Conservation (phyloP, 2,329 filamentous ascomycete genomes). For the Pseudohalonectria lignicola region DNA sequence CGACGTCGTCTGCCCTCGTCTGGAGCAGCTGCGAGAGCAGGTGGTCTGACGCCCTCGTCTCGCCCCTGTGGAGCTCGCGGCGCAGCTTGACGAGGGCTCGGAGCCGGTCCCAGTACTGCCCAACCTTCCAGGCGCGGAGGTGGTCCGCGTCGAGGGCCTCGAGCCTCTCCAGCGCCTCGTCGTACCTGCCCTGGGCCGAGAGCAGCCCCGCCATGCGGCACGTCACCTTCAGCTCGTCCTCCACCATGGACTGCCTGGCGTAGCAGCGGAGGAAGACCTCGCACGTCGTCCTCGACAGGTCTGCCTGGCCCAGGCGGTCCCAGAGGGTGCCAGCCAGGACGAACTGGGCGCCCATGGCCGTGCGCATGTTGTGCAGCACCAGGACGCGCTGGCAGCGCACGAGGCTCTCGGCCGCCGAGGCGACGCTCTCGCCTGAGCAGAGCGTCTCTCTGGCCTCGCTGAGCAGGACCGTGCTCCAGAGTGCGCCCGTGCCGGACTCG, state of each 20-base stretch:
- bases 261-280: constrained; percentile 72
- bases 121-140: constrained; percentile 4
- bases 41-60: constrained; percentile 1
- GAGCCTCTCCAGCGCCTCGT: constrained; percentile 51
- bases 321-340: constrained; percentile 59
- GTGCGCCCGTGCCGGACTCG: constrained; percentile 74
- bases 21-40: constrained; percentile 1
- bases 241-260: constrained; percentile 43
- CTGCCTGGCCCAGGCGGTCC: constrained; percentile 57
- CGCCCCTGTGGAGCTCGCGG: constrained; percentile 2
- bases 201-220: constrained; percentile 61
- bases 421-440: constrained; percentile 55
- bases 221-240: constrained; percentile 67
- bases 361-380: constrained; percentile 62
- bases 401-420: constrained; percentile 61
- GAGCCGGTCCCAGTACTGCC: constrained; percentile 3
- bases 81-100: constrained; percentile 2
- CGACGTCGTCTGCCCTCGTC: constrained; percentile 26
- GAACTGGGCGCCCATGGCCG: constrained; percentile 63
- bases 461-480: constrained; percentile 73
- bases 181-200: constrained; percentile 57
- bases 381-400: constrained; percentile 76
- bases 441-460: constrained; percentile 77
- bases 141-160: constrained; percentile 21
- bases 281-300: constrained; percentile 47